Base-by-base conservation (phyloP, 257 asterid species). In the Forsythia viridissima region DNA sequence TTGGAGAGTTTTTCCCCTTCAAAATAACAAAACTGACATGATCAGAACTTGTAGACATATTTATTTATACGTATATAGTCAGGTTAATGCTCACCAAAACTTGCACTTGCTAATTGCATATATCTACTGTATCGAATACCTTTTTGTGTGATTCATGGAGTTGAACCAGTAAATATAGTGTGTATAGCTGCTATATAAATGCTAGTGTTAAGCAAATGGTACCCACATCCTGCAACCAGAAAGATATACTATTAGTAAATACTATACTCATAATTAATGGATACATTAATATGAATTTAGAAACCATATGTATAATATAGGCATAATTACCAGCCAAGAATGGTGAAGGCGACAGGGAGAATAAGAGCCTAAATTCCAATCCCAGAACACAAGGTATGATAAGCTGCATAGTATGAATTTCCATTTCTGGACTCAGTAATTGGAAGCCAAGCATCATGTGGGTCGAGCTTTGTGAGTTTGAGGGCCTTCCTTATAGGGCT, bases 101-200 rank as follows among this genome's bases (percentile, higher is more conserved):
- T 87, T 11, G 95, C 97, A 40, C 68, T 77, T 2, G 97, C 94
- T 21, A 94, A 80, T 73, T 93, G 98, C 89, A 94, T 84, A 89
- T 91, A 94, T 87, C 99, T 79, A 82, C 98, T 93, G 85, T 93
- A 94, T 16, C 98, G 92, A 5, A 93, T 84, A 13, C 98, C 97
- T 89, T 73, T 81, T 93, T 92, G 3, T 84, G 75, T 18, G 90
- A 88, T 78, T 94, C 99, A 46, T 93, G 99, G 83, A 94, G 97
- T 15, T 93, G 92, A 13, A 93, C 97, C 71, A 93, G 88, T 55
- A 93, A 55, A 80, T 89, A 89, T 1, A 94, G 83, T 0, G 99
- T 94, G 86, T 93, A 94, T 1, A 93, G 82, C 80, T 94, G 99
- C 99, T 98, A 94, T 71, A 94, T 82, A 68, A 94, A 94, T 38